Evolutionary conservation across 2,329 filamentous ascomycete genomes (phyloP), one percentile per base, ranked within the genome.

Genomic region (Teratosphaeriaceae sp.): DNA sequence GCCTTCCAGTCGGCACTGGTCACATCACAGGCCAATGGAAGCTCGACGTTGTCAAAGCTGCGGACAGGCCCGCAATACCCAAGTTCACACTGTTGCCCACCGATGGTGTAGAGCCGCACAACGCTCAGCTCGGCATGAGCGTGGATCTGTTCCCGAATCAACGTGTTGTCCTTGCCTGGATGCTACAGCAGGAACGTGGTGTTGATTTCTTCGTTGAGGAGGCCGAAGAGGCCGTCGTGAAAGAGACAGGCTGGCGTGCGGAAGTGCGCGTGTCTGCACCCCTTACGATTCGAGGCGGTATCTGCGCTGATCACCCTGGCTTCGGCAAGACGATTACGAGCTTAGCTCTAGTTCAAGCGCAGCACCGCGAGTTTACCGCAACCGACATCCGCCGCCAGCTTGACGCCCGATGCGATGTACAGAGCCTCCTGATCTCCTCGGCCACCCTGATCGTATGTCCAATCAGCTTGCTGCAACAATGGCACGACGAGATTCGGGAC

Each of bases 251-350:
- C 9, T 83, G 78, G 75, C 71, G 75, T 44, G 70, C 71, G 2
- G 79, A 82, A 56, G 78, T 67, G 1, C 62, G 59, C n/a, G 73
- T 70, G n/a, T 52, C 69, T 45, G 57, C 65, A 26, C 19, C 58
- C n/a, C 38, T 66, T 40, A 26, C 46, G 23, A 48, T 80, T 30
- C 71, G 69, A 15, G 80, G 81, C 11, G 81, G 80, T 4, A 68
- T 84, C 15, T 65, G 83, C 24, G 79, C 79, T 2, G 79, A 83
- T 53, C 69, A 77, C 34, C 78, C 82, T 24, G 80, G 78, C 0
- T 84, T 80, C 54, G 82, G 82, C 0, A 85, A 85, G 53, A 85
- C 81, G 0, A 73, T 79, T 1, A 73, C 75, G 0, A 73, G 72
- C 2, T 65, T 84, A 11, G 78, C 70, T 1, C 59, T 84, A 7